Base-by-base conservation (phyloP, 768 basidiomycete genomes). In the Suillus hirtellus region DNA sequence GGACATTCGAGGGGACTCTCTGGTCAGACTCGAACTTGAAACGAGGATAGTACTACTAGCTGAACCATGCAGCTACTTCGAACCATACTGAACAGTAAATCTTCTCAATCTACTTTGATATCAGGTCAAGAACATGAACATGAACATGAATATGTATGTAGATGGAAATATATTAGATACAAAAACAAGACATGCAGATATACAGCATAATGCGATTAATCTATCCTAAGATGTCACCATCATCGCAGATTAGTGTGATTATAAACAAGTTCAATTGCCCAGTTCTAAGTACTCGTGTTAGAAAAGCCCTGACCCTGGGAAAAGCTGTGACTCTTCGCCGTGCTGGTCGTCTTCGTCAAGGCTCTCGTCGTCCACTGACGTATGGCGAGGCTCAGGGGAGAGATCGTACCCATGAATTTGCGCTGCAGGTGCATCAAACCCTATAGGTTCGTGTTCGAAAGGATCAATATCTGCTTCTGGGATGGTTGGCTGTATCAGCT, bases 281-380 rank as follows among this genome's bases (percentile, higher is more conserved):
- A 27, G 11, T 49, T 40, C 43, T 56, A 31, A 31, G 31, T 31
- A 35, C 43, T 24, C 35, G 35, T 46, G 24, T 77, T 67, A 80
- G 65, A 78, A 81, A 54, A 81, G 60, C 47, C 77, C 80, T 31
- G 79, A 80, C 35, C 80, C 80, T 27, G 80, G 80, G 73, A 81
- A 79, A 60, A 81, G 49, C 65, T 72, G 79, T 15, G 76, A 78
- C 49, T 72, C 75, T 63, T 76, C 79, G 34, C 66, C 64, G 34
- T 70, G 68, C 7, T 65, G 68, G 15, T 69, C 69, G 21, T 66
- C 60, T 42, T 71, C 72, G 47, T 67, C 60, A 9, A 46, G 46
- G 24, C 63, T 21, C 49, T 65, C 65, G 19, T 63, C 66, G 4
- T 70, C 68, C 44, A 73, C 61, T 4, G 74, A 76, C n/a, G 75